phyloP scores from a whole-genome alignment of 768 basidiomycete genomes.

The Galerina marginata region DNA sequence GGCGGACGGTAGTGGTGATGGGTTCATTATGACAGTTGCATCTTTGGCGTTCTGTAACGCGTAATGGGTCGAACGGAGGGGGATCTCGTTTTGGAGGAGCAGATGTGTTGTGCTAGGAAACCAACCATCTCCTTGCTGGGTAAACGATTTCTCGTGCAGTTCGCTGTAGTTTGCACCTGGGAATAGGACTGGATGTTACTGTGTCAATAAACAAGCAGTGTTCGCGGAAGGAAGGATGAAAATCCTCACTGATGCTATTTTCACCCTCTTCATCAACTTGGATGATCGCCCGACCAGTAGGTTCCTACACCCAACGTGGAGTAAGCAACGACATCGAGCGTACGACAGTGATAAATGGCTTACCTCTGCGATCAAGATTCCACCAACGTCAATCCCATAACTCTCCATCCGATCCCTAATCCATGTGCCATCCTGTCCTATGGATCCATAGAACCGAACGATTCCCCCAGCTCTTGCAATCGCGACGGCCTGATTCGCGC shows the following conservation, averaged over 20 bases:
- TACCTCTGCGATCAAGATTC: slow-evolving; percentile 47
- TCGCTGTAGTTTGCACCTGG: slow-evolving; percentile 61
- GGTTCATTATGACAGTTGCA: slow-evolving; percentile 53
- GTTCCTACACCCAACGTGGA: slow-evolving; percentile 35
- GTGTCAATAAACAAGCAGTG: neutral
- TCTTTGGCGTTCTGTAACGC: slow-evolving; percentile 32
- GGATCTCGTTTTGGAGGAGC: slow-evolving; percentile 67
- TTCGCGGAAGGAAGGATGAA: neutral
- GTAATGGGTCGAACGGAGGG: slow-evolving; percentile 43
- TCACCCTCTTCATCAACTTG: slow-evolving; percentile 63
- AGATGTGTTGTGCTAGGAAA: slow-evolving; percentile 52
- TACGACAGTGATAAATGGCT: slow-evolving; percentile 5
- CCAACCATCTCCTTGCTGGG: slow-evolving; percentile 14
- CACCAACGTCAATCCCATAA: slow-evolving; percentile 45
- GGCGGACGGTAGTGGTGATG: slow-evolving; percentile 56
- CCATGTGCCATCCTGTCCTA: slow-evolving; percentile 61
- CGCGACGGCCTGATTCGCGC: slow-evolving; percentile 68
- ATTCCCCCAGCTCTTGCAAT: slow-evolving; percentile 55
- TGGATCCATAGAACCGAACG: slow-evolving; percentile 54
- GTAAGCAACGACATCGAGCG: neutral
- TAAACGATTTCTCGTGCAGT: slow-evolving; percentile 36
- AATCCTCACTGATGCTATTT: slow-evolving; percentile 63
- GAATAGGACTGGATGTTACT: slow-evolving; percentile 47
- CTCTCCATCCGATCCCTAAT: slow-evolving; percentile 43
- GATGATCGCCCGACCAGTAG: slow-evolving; percentile 65